Evolutionary conservation across 2,329 filamentous ascomycete genomes (phyloP).

Genomic region (Didymella segeticola): DNA sequence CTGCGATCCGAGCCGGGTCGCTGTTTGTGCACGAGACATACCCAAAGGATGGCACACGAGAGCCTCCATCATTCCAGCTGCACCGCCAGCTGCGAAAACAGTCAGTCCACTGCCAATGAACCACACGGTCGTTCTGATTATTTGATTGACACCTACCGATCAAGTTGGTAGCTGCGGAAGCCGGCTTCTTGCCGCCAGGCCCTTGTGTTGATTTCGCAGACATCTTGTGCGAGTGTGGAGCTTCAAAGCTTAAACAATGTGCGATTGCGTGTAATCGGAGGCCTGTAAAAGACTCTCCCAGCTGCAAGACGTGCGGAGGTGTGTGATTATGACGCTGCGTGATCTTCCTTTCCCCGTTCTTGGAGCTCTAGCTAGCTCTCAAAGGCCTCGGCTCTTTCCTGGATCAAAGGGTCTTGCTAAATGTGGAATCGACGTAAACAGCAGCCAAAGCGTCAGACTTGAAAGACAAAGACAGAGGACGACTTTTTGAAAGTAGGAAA

Average conservation of each 20-base stretch:
- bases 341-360: conserved; percentile 16
- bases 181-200: conserved; percentile 73
- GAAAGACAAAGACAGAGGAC: conserved; percentile 13
- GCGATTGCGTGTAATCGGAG: conserved; percentile 4
- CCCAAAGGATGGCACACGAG: conserved; percentile 92
- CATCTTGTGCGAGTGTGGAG: conserved; percentile 52
- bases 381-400: conserved; percentile 23
- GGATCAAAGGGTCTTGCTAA: conserved; percentile 28
- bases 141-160: conserved; percentile 69
- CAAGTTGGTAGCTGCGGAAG: conserved; percentile 87
- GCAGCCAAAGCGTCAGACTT: conserved; percentile 1
- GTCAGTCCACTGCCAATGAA: conserved; percentile 21
- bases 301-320: conserved; percentile 1
- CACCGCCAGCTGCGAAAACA: conserved; percentile 77
- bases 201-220: conserved; percentile 65
- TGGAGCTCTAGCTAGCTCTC: conserved; percentile 28
- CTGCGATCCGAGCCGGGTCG: not conserved
- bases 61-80: conserved; percentile 99
- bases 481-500: conserved; percentile 17
- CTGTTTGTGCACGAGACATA: conserved; percentile 52
- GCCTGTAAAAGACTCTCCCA: not conserved
- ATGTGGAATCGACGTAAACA: conserved; percentile 11
- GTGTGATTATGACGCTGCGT: conserved; percentile 22
- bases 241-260: not conserved
- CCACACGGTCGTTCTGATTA: not conserved